Evolutionary conservation across 1,284 basidiomycete genomes (phyloP).

Genomic region (Moesziomyces globuligerus): DNA sequence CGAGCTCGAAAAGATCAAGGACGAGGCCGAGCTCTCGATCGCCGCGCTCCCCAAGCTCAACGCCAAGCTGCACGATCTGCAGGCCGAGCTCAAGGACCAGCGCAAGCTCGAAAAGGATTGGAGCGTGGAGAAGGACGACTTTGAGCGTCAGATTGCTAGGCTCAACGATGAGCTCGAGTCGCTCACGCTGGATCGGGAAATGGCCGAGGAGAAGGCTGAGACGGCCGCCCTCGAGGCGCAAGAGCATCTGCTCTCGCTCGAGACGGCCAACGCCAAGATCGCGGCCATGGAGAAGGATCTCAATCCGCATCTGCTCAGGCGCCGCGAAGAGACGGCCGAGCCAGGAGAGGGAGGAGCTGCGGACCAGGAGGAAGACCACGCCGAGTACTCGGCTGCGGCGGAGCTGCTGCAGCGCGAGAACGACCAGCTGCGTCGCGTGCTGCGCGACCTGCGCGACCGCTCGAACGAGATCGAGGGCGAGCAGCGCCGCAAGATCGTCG

Average conservation of each 20-base stretch:
- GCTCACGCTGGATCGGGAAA: slow-evolving; percentile 92
- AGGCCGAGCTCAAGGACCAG: slow-evolving; percentile 54
- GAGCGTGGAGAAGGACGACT: slow-evolving; percentile 47
- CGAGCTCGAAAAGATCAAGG: slow-evolving; percentile 82
- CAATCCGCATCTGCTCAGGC: slow-evolving; percentile 33
- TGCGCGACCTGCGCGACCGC: slow-evolving; percentile 68
- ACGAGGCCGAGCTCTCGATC: slow-evolving; percentile 86
- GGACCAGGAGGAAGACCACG: slow-evolving; percentile 10
- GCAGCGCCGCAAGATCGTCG: slow-evolving; percentile 80
- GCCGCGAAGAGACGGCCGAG: slow-evolving; percentile 67
- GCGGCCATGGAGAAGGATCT: slow-evolving; percentile 38
- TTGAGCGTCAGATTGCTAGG: slow-evolving; percentile 73
- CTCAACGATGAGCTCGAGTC: slow-evolving; percentile 91
- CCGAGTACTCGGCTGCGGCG: slow-evolving; percentile 33
- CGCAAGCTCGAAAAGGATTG: slow-evolving; percentile 59
- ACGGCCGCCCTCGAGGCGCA: slow-evolving; percentile 80
- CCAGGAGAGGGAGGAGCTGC: slow-evolving; percentile 49
- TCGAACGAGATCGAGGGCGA: slow-evolving; percentile 84
- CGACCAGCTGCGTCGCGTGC: slow-evolving; percentile 90
- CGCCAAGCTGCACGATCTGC: slow-evolving; percentile 50
- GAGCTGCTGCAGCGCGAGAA: slow-evolving; percentile 97
- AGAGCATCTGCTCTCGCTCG: slow-evolving; percentile 84
- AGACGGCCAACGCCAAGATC: slow-evolving; percentile 74
- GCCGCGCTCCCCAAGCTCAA: slow-evolving; percentile 79
- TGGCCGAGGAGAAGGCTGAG: slow-evolving; percentile 93